Conservation (phyloP, 495 filamentous ascomycete genomes). For the Neurospora pannonica region DNA sequence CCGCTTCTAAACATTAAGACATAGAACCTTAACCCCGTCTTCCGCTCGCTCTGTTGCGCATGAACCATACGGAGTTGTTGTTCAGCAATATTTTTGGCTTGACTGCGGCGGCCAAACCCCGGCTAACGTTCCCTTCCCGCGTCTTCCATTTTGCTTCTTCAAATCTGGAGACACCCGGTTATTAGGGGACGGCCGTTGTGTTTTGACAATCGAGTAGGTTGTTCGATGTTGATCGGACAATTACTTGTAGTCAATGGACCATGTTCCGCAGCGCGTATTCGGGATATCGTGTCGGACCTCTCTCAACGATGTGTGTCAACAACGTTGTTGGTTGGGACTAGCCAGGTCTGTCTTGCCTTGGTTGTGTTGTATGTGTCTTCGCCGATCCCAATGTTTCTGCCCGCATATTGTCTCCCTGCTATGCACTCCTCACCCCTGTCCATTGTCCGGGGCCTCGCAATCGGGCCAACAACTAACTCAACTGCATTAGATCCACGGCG, state of each 20-base stretch:
- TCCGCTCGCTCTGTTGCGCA: no score
- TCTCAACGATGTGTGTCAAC: neutral
- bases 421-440: neutral
- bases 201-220: no score
- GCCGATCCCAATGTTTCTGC: neutral
- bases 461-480: neutral
- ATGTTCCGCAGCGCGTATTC: neutral
- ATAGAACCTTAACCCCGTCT: no score
- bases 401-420: neutral
- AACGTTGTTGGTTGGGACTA: neutral
- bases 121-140: no score
- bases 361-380: neutral
- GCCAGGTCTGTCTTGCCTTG: neutral
- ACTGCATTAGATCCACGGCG: neutral
- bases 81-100: no score
- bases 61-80: no score
- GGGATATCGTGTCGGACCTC: neutral
- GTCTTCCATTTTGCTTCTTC: no score
- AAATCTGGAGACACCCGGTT: no score
- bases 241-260: no score
- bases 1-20: neutral
- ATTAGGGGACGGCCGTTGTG: no score
- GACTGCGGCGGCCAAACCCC: no score
- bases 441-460: neutral
- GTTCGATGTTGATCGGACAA: no score